Evolutionary conservation across 2,329 filamentous ascomycete genomes (phyloP).

Genomic region (Pseudogymnoascus sp.): DNA sequence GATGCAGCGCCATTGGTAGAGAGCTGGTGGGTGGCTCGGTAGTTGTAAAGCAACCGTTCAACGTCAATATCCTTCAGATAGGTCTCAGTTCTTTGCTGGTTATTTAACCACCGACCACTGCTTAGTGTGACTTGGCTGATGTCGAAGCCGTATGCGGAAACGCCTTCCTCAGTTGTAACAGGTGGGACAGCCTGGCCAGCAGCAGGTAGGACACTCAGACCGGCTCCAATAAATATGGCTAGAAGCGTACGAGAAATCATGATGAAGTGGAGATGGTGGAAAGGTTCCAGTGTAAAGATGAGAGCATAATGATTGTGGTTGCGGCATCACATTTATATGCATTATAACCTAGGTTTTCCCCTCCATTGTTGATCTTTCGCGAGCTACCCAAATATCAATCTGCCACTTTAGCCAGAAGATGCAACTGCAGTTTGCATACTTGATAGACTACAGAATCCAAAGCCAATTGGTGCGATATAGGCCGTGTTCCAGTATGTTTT

Average conservation of each 20-base stretch:
- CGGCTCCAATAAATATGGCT: neutral
- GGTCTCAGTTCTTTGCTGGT: conserved; percentile 39
- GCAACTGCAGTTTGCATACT: too few species aligned
- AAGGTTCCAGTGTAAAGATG: neutral
- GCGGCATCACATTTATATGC: neutral
- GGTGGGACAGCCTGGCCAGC: neutral
- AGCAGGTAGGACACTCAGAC: neutral
- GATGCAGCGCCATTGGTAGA: conserved; percentile 37
- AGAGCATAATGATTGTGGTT: neutral
- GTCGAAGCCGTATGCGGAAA: conserved; percentile 25
- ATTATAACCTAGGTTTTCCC: neutral
- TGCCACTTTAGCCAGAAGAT: neutral
- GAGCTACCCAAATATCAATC: neutral
- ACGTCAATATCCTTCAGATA: conserved; percentile 40
- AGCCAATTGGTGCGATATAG: neutral
- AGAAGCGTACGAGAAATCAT: neutral
- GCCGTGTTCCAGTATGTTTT: neutral
- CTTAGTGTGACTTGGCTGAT: conserved; percentile 33
- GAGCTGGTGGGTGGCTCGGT: conserved; percentile 38
- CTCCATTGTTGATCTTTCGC: neutral
- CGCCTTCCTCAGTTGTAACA: neutral
- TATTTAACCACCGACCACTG: conserved; percentile 34
- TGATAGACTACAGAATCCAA: neutral
- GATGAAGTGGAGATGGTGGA: neutral
- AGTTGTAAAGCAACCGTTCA: conserved; percentile 39